Evolutionary conservation across 805 yeast genomes (phyloP).

Genomic region (Tetrapisispora taiwanensis): DNA sequence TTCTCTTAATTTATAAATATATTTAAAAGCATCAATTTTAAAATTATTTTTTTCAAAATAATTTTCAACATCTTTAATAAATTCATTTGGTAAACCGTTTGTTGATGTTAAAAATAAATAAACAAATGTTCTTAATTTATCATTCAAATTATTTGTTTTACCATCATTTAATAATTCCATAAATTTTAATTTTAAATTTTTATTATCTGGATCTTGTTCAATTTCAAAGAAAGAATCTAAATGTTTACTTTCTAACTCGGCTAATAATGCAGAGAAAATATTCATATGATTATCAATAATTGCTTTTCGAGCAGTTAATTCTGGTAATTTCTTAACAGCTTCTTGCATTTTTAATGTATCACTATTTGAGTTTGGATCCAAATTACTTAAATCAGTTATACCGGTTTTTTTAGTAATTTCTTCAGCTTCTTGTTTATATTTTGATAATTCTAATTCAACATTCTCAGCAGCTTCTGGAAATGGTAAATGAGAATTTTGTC

Average conservation of each 20-base stretch:
- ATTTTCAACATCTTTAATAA: slow-evolving; percentile 49
- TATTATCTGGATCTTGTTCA: slow-evolving; percentile 62
- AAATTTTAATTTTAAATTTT: slow-evolving; percentile 44
- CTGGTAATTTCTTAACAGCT: slow-evolving; percentile 89
- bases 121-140: slow-evolving; percentile 81
- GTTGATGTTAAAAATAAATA: slow-evolving; percentile 55
- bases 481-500: slow-evolving; percentile 69
- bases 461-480: slow-evolving; percentile 99
- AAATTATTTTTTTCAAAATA: slow-evolving; percentile 47
- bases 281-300: slow-evolving; percentile 96
- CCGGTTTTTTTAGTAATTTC: slow-evolving; percentile 71
- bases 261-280: slow-evolving; percentile 72
- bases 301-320: slow-evolving; percentile 75
- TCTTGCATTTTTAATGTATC: slow-evolving; percentile 65
- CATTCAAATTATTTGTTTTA: slow-evolving; percentile 55
- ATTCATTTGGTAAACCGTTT: slow-evolving; percentile 35
- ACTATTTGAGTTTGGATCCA: slow-evolving; percentile 43
- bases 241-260: slow-evolving; percentile 75
- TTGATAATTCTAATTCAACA: slow-evolving; percentile 72
- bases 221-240: slow-evolving; percentile 88
- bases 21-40: slow-evolving; percentile 56
- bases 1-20: slow-evolving; percentile 76
- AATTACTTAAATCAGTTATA: slow-evolving; percentile 59
- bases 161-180: slow-evolving; percentile 44
- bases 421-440: slow-evolving; percentile 79